These are phyloP conservation scores for Nasturtium officinale DNA, from an alignment of 345 rosid species.

Conservation along the genomic window DNA sequence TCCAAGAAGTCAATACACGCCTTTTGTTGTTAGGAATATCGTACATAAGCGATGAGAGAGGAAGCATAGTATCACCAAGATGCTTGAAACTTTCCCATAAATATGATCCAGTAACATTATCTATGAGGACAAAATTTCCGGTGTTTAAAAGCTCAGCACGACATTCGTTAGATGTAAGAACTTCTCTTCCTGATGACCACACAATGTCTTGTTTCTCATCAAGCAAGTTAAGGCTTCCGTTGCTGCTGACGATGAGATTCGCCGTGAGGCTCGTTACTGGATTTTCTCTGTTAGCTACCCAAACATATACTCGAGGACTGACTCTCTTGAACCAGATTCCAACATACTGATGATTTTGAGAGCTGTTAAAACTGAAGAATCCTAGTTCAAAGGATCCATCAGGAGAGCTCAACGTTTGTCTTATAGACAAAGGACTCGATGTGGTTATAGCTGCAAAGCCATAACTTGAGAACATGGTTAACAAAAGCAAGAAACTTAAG, in stretches of 20 bases:
- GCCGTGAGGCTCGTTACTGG: constrained; percentile 21
- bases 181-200: too few relatives aligned
- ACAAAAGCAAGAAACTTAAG: background rate
- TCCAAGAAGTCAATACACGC: constrained; percentile 34
- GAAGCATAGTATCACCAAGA: constrained; percentile 41
- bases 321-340: constrained; percentile 14
- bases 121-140: constrained; percentile 31
- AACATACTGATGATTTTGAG: constrained; percentile 35
- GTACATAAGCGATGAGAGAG: constrained; percentile 27
- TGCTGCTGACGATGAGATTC: constrained; percentile 21
- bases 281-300: constrained; percentile 45
- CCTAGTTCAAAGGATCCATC: constrained; percentile 36
- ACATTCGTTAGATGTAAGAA: constrained; percentile 25
- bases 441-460: constrained; percentile 12
- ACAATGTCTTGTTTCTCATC: constrained; percentile 22
- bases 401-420: constrained; percentile 26
- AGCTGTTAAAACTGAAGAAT: constrained; percentile 25
- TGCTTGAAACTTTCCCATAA: constrained; percentile 37
- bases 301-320: constrained; percentile 33
- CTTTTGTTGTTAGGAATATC: constrained; percentile 18
- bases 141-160: constrained; percentile 39
- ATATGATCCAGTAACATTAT: too few relatives aligned
- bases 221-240: constrained; percentile 33
- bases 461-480: background rate
- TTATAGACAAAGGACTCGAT: constrained; percentile 4